Evolutionary conservation across 73 alveolate species (phyloP).

Genomic region (Symbiodinium pilosum): DNA sequence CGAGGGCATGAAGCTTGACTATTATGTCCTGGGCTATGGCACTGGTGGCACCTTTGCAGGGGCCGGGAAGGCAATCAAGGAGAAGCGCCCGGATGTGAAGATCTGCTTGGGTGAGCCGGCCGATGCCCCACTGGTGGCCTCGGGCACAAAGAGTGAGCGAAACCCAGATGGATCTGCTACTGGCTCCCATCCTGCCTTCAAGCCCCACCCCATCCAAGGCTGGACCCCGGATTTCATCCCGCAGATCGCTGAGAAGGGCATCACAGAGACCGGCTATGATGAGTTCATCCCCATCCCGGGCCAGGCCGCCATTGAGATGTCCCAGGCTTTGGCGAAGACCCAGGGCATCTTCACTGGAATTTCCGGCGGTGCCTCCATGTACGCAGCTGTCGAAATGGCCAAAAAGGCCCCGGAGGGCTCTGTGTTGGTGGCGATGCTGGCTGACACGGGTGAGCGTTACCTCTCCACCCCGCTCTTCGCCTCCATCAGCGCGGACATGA

Average conservation of each 20-base stretch:
- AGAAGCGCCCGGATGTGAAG: constrained; percentile 63
- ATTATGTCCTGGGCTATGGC: constrained; percentile 93
- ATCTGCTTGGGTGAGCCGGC: constrained; percentile 88
- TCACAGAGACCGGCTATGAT: constrained; percentile 40
- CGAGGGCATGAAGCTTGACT: constrained; percentile 85
- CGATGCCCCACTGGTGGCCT: constrained; percentile 76
- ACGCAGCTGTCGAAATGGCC: constrained; percentile 92
- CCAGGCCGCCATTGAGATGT: constrained; percentile 62
- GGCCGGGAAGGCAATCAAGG: constrained; percentile 90
- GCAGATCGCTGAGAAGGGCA: constrained; percentile 59
- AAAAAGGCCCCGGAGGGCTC: constrained; percentile 93
- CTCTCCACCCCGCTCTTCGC: constrained; percentile 81
- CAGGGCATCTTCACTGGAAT: constrained; percentile 86
- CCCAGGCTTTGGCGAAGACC: constrained; percentile 54
- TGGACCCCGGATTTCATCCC: constrained; percentile 94
- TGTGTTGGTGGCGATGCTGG: constrained; percentile 77
- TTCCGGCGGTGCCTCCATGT: constrained; percentile 89
- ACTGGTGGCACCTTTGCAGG: constrained; percentile 90
- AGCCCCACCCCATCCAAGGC: constrained; percentile 94
- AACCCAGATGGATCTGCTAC: constrained; percentile 75
- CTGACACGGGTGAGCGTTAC: constrained; percentile 95
- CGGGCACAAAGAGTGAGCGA: constrained; percentile 75
- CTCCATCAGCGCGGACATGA: constrained; percentile 67
- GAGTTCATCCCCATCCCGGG: constrained; percentile 83
- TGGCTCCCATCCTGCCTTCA: constrained; percentile 87